Percentiles rank a stretch among this genome's conserved stretches.
These are phyloP conservation scores for Chlamydomonas incerta DNA, from an alignment of 139 green algal genomes.

Conservation along the genomic window DNA sequence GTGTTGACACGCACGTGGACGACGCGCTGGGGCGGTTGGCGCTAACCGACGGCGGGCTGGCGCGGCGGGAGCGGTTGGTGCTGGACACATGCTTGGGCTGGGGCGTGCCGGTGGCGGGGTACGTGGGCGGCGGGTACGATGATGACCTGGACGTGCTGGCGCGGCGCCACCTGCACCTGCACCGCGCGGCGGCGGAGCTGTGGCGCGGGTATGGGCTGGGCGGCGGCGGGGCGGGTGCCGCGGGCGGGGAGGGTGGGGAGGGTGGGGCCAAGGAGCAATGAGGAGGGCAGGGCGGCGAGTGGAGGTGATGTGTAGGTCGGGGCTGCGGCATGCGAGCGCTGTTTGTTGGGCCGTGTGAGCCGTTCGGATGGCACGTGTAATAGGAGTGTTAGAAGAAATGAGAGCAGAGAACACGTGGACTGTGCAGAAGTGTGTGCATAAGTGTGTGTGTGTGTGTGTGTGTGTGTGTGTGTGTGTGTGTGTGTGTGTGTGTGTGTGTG, in stretches of 20 bases:
- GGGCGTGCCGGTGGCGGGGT: conserved; percentile 80
- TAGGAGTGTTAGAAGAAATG: no score
- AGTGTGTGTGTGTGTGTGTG: no score
- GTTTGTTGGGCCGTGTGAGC: no score
- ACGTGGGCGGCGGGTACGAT: conserved; percentile 76
- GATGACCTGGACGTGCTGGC: conserved; percentile 75
- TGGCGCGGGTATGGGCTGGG: conserved; percentile 62
- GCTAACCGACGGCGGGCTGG: conserved; percentile 75
- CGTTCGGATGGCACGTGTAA: no score
- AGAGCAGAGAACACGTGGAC: no score
- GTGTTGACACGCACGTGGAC: conserved; percentile 81
- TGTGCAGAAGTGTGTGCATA: no score
- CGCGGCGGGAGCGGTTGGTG: conserved; percentile 83
- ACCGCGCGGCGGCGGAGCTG: conserved; percentile 70
- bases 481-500: no score
- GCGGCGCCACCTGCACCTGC: conserved; percentile 74
- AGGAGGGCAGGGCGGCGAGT: no score
- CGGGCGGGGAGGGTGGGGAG: not conserved
- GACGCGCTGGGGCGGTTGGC: conserved; percentile 83
- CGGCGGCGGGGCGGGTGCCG: not conserved
- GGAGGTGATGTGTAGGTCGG: no score
- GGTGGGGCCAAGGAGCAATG: no score
- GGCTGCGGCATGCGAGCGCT: no score
- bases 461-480: no score
- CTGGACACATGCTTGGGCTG: conserved; percentile 78